Evolutionary conservation across 441 rosid species (phyloP).

Genomic region (Erysimum cheiri): DNA sequence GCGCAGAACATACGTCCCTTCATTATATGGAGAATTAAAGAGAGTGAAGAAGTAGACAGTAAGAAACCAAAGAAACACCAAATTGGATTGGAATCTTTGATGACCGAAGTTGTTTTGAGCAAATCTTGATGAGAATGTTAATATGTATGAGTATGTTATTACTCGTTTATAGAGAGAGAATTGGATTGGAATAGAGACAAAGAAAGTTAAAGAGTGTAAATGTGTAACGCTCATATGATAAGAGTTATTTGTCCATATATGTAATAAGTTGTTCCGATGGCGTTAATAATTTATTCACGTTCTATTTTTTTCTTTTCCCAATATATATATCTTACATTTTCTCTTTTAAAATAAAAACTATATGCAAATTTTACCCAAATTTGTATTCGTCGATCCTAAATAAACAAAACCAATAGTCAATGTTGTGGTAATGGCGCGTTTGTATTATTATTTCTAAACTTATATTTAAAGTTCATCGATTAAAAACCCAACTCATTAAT

Average conservation of each 20-base stretch:
- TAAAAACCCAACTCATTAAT: neutral
- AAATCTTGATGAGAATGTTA: conserved; percentile 22
- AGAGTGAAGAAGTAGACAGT: neutral
- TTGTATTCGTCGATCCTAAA: neutral
- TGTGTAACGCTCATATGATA: conserved; percentile 40
- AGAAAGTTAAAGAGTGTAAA: conserved; percentile 28
- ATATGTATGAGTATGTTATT: conserved; percentile 19
- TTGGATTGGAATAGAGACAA: conserved; percentile 28
- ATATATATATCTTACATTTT: conserved; percentile 3
- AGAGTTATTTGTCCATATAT: conserved; percentile 33
- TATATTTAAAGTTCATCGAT: neutral
- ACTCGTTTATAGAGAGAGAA: conserved; percentile 5
- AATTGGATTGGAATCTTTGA: neutral
- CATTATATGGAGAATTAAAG: conserved; percentile 22
- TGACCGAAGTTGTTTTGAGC: neutral
- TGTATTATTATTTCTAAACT: neutral
- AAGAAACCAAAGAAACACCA: neutral
- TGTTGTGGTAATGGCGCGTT: neutral
- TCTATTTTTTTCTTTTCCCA: too few relatives aligned
- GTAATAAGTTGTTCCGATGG: conserved; percentile 24
- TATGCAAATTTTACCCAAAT: neutral
- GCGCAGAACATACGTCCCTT: conserved; percentile 59
- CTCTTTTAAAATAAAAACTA: neutral
- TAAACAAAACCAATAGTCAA: neutral
- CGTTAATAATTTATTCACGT: conserved; percentile 21